Conservation (phyloP, 306 rosid genomes). For the Trifolium pratense region DNA sequence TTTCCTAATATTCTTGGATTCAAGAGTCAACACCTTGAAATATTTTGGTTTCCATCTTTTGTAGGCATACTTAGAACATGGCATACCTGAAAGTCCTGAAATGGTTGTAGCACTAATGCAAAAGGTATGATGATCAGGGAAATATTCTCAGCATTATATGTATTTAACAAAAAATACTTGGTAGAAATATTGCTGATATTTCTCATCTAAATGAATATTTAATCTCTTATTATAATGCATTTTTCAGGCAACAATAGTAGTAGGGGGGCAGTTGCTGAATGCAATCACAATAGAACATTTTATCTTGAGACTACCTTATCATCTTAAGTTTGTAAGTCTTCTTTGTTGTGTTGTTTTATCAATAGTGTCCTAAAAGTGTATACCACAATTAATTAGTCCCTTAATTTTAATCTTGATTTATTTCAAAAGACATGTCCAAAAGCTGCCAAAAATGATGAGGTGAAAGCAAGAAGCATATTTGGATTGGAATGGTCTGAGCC, state of each 20-base stretch:
- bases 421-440: slow-evolving; percentile 76
- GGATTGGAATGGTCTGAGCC: slow-evolving; percentile 94
- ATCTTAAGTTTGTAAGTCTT: slow-evolving; percentile 95
- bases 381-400: slow-evolving; percentile 9
- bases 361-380: background rate
- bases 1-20: background rate
- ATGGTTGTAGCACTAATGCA: slow-evolving; percentile 92
- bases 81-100: slow-evolving; percentile 92
- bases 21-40: background rate
- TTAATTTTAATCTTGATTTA: slow-evolving; percentile 34
- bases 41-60: slow-evolving; percentile 41
- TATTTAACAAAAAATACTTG: background rate
- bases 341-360: slow-evolving; percentile 16
- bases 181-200: slow-evolving; percentile 6
- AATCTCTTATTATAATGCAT: slow-evolving; percentile 20
- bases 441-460: slow-evolving; percentile 80
- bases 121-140: slow-evolving; percentile 61
- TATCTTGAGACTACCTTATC: slow-evolving; percentile 93
- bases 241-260: slow-evolving; percentile 78
- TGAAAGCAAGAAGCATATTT: slow-evolving; percentile 71
- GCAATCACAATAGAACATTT: slow-evolving; percentile 96
- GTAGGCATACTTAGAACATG: slow-evolving; percentile 84
- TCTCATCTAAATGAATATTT: background rate
- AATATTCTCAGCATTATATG: slow-evolving; percentile 10
- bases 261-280: slow-evolving; percentile 82